Base-by-base conservation (phyloP, 352 stramenopile genomes). In the Globisporangium okanoganense region DNA sequence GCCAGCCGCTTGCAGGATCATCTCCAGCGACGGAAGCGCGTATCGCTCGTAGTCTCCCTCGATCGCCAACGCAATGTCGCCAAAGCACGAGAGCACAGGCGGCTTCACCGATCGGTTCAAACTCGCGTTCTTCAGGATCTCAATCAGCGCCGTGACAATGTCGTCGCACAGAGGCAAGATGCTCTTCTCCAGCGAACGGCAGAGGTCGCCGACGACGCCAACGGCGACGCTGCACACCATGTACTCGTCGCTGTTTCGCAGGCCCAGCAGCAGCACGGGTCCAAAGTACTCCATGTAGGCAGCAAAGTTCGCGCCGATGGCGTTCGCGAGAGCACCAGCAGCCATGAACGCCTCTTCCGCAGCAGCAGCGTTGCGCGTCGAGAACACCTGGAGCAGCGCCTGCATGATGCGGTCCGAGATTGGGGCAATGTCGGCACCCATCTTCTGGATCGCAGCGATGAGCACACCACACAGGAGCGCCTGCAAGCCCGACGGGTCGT, bases 291-390 rank as follows among this genome's bases (percentile, higher is more conserved):
- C 64, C 91, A 99, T 98, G 80, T 99, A 99, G 67, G 97, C 96
- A 58, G 97, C 80, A 59, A 97, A 97, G 53, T 97, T 87, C n/a
- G 73, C 62, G 33, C 97, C 95, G 48, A 99, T 71, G 45, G 90
- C 89, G 57, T 98, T 96, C n/a, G 91, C 92, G 36, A 99, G 67
- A 2, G 93, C 90, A 35, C 94, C 95, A 33, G 95, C 90, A 8
- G 95, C 92, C 78, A 98, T 95, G 63, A 99, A 98, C 31, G 95
- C 95, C 75, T 99, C 97, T 67, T 99, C 95, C 45, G 97, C 94
- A 61, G 90, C 95, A 43, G 88, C 88, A 29, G 95, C 89, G 69
- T 98, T 97, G 58, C 95, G 91, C 1, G 80, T 96, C 67, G 92
- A 88, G 59, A 99, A 96, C 2, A 98, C 95, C 70, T 97, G 82